Evolutionary conservation across 768 basidiomycete species (phyloP), one percentile per base, ranked within the genome.

Genomic region (Galerina marginata): DNA sequence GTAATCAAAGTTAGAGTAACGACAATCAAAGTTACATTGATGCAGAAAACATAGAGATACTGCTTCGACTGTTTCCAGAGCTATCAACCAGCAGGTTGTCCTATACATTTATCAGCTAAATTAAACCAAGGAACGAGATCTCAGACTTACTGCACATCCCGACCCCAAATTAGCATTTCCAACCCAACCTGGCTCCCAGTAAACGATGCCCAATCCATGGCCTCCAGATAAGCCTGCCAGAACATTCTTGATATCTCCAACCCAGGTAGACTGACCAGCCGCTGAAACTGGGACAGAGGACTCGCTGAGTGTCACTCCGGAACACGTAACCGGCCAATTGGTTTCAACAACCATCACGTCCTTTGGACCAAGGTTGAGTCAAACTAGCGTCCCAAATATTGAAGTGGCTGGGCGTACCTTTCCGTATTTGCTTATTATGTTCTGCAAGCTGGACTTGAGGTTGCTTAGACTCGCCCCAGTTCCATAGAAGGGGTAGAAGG

Each of bases 171-270:
- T 75, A 12, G 83, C 85, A 60, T 79, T 86, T 3, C 84, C 85
- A 50, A 87, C 76, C 86, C 87, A 89, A 47, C 77, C 85, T 20
- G 86, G 86, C 64, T 89, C 86, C 87, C 86, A 89, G 66, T 88
- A 87, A 16, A 83, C 78, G 64, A 83, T 76, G 3, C 81, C 80
- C 43, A 78, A 66, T 11, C 79, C 80, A 70, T 79, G 82, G 7
- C 83, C 79, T 9, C 82, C 81, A n/a, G 82, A 75, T 3, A 87
- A 62, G 4, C 70, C 74, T 16, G 73, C 68, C 25, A 89, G 67
- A 2, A 82, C 80, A 46, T 73, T 78, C 54, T 74, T 77, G 61
- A 87, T 85, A 44, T 78, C 81, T 9, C 75, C 69, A 5, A 84
- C 77, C 85, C 86, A 87, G 0, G 74, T 76, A 16, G 76, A 71